These are phyloP conservation scores for Silene vulgaris DNA, from an alignment of 179 eudicot species.

Conservation along the genomic window DNA sequence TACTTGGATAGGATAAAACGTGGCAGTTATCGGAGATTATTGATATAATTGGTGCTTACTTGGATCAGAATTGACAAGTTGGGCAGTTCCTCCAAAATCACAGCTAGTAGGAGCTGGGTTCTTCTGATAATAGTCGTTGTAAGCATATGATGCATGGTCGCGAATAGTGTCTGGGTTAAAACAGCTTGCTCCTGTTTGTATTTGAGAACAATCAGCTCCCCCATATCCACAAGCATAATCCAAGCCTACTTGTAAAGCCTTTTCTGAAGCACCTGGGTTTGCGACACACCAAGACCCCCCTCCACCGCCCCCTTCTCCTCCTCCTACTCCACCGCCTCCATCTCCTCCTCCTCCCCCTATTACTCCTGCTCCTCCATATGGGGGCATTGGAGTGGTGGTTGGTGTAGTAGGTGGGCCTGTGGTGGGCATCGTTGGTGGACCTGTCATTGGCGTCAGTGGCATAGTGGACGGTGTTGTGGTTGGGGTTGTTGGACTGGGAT, in stretches of 20 bases:
- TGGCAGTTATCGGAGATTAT: background rate
- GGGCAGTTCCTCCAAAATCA: constrained; percentile 82
- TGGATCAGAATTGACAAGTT: constrained; percentile 66
- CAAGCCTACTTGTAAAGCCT: constrained; percentile 81
- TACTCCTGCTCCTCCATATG: constrained; percentile 25
- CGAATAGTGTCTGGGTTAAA: constrained; percentile 56
- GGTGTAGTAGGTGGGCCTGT: constrained; percentile 33
- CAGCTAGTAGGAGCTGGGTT: constrained; percentile 89
- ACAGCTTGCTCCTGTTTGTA: constrained; percentile 71
- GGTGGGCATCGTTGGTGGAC: constrained; percentile 26
- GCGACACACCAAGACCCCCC: constrained; percentile 94
- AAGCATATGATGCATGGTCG: constrained; percentile 90
- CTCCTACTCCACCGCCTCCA: constrained; percentile 10
- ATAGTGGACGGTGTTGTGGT: constrained; percentile 34
- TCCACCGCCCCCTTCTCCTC: constrained; percentile 21
- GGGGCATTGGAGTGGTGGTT: constrained; percentile 30
- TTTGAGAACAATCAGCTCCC: constrained; percentile 83
- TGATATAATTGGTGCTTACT: constrained; percentile 44
- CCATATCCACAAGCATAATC: constrained; percentile 98
- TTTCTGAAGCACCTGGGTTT: constrained; percentile 60
- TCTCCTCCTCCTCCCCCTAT: constrained; percentile 1
- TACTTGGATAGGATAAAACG: background rate
- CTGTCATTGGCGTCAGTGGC: constrained; percentile 30
- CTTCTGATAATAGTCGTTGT: constrained; percentile 86
- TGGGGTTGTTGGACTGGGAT: constrained; percentile 33